These are phyloP conservation scores for Moesziomyces sp. DNA, from an alignment of 1,284 basidiomycete species.

Conservation along the genomic window DNA sequence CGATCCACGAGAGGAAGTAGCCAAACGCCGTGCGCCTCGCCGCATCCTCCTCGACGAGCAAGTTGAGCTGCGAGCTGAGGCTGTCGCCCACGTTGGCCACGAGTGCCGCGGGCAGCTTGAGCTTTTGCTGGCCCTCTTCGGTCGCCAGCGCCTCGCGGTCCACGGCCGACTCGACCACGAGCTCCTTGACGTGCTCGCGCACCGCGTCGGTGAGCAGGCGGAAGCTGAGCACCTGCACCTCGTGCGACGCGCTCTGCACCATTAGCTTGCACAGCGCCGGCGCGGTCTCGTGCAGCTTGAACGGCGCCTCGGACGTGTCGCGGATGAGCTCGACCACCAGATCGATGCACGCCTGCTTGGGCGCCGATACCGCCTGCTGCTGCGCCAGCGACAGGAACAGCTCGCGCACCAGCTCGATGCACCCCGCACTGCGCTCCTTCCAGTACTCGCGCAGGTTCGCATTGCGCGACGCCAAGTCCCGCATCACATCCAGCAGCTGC, in stretches of 20 bases:
- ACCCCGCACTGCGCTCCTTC: constrained; percentile 73
- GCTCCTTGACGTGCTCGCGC: constrained; percentile 52
- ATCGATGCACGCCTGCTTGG: constrained; percentile 41
- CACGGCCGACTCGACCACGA: constrained; percentile 56
- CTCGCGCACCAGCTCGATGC: constrained; percentile 74
- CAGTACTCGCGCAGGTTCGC: constrained; percentile 78
- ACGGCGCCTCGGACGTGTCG: constrained; percentile 34
- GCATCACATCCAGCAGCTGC: constrained; percentile 76
- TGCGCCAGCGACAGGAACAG: constrained; percentile 71
- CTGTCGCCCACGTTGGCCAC: constrained; percentile 38
- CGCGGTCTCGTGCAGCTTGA: constrained; percentile 31
- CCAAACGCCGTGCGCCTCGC: constrained; percentile 51
- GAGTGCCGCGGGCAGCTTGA: constrained; percentile 28
- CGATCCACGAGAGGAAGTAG: constrained; percentile 87
- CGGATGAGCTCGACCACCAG: constrained; percentile 52
- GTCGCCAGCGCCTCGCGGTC: constrained; percentile 26
- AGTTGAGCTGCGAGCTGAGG: constrained; percentile 24
- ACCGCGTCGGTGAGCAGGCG: constrained; percentile 38
- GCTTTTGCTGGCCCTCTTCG: constrained; percentile 25
- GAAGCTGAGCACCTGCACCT: constrained; percentile 55
- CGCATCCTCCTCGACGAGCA: constrained; percentile 34
- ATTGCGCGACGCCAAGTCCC: constrained; percentile 79
- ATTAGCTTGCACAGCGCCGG: constrained; percentile 37
- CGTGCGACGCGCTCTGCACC: constrained; percentile 30
- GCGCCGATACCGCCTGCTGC: constrained; percentile 17